A percentile compares a stretch with the other conserved stretches of the same genome.
These are phyloP conservation scores for Pythium sp. DNA, from an alignment of 352 stramenopile genomes.

Conservation along the genomic window DNA sequence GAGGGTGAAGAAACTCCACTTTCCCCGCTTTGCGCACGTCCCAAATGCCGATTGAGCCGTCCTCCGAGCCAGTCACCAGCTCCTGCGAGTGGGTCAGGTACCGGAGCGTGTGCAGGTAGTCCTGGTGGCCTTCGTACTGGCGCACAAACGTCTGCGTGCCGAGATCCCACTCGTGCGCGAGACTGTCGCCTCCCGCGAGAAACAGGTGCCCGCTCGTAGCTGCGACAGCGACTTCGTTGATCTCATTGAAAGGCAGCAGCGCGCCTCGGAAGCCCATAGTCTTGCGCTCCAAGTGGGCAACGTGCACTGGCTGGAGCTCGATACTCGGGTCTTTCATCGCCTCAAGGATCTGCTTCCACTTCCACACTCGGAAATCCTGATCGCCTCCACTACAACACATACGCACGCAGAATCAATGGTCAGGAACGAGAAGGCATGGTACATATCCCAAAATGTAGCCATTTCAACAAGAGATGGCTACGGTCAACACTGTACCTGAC, in stretches of 20 bases:
- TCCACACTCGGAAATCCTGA: slow-evolving; percentile 75
- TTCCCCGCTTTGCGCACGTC: slow-evolving; percentile 48
- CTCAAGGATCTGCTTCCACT: slow-evolving; percentile 59
- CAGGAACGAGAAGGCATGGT: background rate
- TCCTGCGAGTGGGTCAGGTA: slow-evolving; percentile 69
- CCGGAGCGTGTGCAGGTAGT: slow-evolving; percentile 65
- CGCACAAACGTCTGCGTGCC: slow-evolving; percentile 46
- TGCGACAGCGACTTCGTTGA: slow-evolving; percentile 60
- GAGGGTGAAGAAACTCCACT: slow-evolving; percentile 55
- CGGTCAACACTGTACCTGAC: slow-evolving; percentile 39
- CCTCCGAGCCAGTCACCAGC: slow-evolving; percentile 66
- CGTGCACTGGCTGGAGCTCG: slow-evolving; percentile 38
- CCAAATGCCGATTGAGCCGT: slow-evolving; percentile 74
- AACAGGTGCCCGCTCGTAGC: slow-evolving; percentile 34
- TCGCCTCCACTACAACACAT: slow-evolving; percentile 49
- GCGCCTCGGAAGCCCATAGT: slow-evolving; percentile 59
- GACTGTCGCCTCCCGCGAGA: slow-evolving; percentile 56
- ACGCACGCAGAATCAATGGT: background rate
- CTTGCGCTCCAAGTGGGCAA: slow-evolving; percentile 50
- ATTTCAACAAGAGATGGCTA: slow-evolving; percentile 1
- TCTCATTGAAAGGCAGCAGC: slow-evolving; percentile 54
- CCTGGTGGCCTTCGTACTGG: slow-evolving; percentile 49
- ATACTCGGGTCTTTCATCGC: slow-evolving; percentile 28
- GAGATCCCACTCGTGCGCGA: slow-evolving; percentile 65
- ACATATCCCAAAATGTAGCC: background rate